phyloP scores from a whole-genome alignment of 164 flowering plant genomes.

The Malania oleifera region DNA sequence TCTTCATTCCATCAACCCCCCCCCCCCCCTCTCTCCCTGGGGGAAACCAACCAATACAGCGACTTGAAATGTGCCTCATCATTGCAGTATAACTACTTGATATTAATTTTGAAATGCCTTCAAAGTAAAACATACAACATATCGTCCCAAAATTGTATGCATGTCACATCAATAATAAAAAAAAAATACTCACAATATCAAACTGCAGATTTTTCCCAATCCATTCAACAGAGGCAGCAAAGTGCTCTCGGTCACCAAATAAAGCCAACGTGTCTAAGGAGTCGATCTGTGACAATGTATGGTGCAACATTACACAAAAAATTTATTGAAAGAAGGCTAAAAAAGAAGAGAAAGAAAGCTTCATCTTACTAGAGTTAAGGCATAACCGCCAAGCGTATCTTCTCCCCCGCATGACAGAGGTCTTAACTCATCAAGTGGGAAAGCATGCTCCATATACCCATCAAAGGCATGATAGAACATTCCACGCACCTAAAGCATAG shows the following conservation, averaged over 20 bases:
- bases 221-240: constrained; percentile 87
- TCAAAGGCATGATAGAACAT: constrained; percentile 96
- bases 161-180: constrained; percentile 5
- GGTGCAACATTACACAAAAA: background rate
- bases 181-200: constrained; percentile 76
- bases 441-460: constrained; percentile 94
- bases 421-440: constrained; percentile 86
- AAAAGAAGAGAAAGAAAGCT: background rate
- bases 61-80: too few species aligned
- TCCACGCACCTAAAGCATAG: constrained; percentile 57
- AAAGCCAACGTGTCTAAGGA: constrained; percentile 85
- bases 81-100: too few species aligned
- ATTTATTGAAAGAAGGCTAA: background rate
- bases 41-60: too few species aligned
- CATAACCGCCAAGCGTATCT: constrained; percentile 94
- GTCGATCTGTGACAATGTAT: constrained; percentile 59
- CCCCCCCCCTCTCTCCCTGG: too few species aligned
- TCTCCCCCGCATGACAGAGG: constrained; percentile 87
- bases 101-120: too few species aligned
- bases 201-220: constrained; percentile 86
- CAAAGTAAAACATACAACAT: too few species aligned
- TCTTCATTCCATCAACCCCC: too few species aligned
- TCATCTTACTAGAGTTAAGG: constrained; percentile 76
- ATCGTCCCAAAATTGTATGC: background rate
- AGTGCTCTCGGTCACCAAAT: constrained; percentile 76